Conservation (phyloP, 176 grass and related monocot genomes). For the maize (Zea mays) region Zm-B73-REFERENCE-NAM-5.0 NC_050103.1:80216001-80216500, state of each 20-base stretch:
- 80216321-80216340: constrained; percentile 96
- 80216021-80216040: constrained; percentile 90
- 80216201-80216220: constrained; percentile 7
- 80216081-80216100: constrained; percentile 72
- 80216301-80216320: constrained; percentile 96
- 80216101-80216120: constrained; percentile 66
- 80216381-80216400: not conserved
- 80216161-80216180: not conserved
- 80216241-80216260: constrained; percentile 60
- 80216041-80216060: constrained; percentile 97
- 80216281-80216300: constrained; percentile 96
- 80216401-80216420: not conserved
- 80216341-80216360: constrained; percentile 99
- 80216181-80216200: not conserved
- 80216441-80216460: not conserved
- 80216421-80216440: not conserved
- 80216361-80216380: not conserved
- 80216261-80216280: constrained; percentile 98
- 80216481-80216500: no score
- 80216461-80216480: not conserved
- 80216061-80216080: constrained; percentile 99
- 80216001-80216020: constrained; percentile 40
- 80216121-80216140: constrained; percentile 80
- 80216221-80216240: not conserved
- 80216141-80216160: not conserved